Base-by-base conservation (phyloP, 805 yeast genomes). In the Zygosaccharomyces bisporus region DNA sequence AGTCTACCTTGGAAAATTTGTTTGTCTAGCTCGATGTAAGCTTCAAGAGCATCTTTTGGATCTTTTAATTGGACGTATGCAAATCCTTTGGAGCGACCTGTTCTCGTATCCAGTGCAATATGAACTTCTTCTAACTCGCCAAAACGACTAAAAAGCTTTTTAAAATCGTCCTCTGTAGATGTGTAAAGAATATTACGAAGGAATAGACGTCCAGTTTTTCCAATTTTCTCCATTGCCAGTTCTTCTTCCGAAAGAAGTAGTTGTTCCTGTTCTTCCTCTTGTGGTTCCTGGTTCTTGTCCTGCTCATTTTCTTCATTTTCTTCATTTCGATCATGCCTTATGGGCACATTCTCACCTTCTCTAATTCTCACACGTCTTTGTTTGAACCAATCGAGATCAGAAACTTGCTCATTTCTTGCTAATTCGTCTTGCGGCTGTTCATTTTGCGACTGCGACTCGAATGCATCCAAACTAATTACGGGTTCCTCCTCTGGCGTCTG, bases 1-100 rank as follows among this genome's bases (percentile, higher is more conserved):
- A 93, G 73, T 55, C 99, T 79, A 41, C 99, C 99, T 68, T 93
- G 98, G 71, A 86, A 91, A 61, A 86, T 83, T 58, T 85, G 84
- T 57, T 87, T 89, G 64, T 93, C 99, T 40, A 90, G 70, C 10
- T 73, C 76, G 27, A 74, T 64, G 61, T 73, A 90, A 0, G 98
- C 98, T 21, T 67, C 60, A 1, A 83, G 79, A 0, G 99, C 99
- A 59, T 83, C 82, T 7, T 76, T 75, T 7, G 83, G 72, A 49
- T 77, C 71, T n/a, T 64, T 68, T 59, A 84, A 93, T 60, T 82
- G 80, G 9, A 89, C 74, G 58, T 90, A 90, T 0, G 93, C 96
- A 64, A 88, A 87, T 0, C 99, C 99, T 66, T 93, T 93, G 1
- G 96, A 83, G 55, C 80, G 77, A 8, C 95, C 95, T 0, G 95